phyloP scores from a whole-genome alignment of 2,329 filamentous ascomycete genomes.

The Pezicula radicicola region DNA sequence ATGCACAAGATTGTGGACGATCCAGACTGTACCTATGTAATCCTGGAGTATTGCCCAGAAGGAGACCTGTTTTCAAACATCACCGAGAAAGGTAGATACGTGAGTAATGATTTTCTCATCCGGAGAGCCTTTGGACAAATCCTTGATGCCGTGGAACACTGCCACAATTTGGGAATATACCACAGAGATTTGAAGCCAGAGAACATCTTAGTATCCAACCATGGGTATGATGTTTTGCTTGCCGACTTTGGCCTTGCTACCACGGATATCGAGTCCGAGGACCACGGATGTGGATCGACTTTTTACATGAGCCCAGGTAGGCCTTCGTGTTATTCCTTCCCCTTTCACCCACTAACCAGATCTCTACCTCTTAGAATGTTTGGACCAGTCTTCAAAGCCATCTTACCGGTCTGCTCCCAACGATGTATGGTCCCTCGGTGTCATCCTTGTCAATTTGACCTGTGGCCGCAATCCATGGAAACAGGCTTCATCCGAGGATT shows the following conservation, averaged over 20 bases:
- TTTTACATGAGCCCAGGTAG: slow-evolving; percentile 99
- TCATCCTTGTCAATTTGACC: slow-evolving; percentile 95
- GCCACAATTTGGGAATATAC: slow-evolving; percentile 91
- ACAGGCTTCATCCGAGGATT: slow-evolving; percentile 87
- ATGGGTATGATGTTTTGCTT: slow-evolving; percentile 87
- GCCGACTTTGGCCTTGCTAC: slow-evolving; percentile 97
- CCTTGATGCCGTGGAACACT: slow-evolving; percentile 92
- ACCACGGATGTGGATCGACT: slow-evolving; percentile 96
- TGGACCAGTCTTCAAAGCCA: slow-evolving; percentile 70
- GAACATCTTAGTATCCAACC: slow-evolving; percentile 90
- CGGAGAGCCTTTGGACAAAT: slow-evolving; percentile 91
- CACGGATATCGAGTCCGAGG: slow-evolving; percentile 76
- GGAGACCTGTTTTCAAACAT: slow-evolving; percentile 97
- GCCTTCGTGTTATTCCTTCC: slow-evolving; percentile 29
- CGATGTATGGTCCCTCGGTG: slow-evolving; percentile 97
- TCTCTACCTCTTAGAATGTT: slow-evolving; percentile 67
- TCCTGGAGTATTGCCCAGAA: slow-evolving; percentile 95
- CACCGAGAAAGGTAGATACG: slow-evolving; percentile 89
- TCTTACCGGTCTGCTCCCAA: slow-evolving; percentile 92
- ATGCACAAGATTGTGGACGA: slow-evolving; percentile 92
- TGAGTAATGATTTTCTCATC: slow-evolving; percentile 86
- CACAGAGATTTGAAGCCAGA: slow-evolving; percentile 97
- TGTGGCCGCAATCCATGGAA: slow-evolving; percentile 99
- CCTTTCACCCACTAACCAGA: slow-evolving; percentile 22
- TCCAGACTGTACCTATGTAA: slow-evolving; percentile 89